Base-by-base conservation (phyloP, 331 rosid species). In the Spiraea crenata region DNA sequence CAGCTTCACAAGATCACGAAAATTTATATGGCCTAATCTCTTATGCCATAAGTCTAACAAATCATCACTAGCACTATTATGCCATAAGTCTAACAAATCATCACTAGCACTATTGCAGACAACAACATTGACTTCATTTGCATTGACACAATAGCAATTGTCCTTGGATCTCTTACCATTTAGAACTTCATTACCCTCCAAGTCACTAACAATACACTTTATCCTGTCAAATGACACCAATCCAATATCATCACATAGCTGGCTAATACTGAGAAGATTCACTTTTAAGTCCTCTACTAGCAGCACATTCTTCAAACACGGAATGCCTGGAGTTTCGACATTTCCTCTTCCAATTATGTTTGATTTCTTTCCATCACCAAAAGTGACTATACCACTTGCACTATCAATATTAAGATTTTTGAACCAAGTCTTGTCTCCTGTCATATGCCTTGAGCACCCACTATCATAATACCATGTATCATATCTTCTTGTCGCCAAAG, bases 321-420 rank as follows among this genome's bases (percentile, higher is more conserved):
- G 71, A 31, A 48, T 13, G 2, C n/a, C 11, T 15, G 2, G 25
- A 1, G 45, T 15, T 5, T 25, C 3, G 9, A 47, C 6, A 0
- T 35, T 0, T 3, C 46, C 3, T 16, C 16, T 50, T 4, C 60
- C 48, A 1, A 35, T 0, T 0, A 67, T 12, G 1, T 1, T 50
- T 5, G 37, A 14, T 9, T 6, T 37, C 0, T 4, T 35, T 3
- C n/a, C 38, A 9, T 50, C 71, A 11, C 12, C 12, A 3, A 49
- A 67, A 0, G 38, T 35, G 0, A 67, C 60, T 1, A 4, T 35
- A 5, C 42, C 46, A 1, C 25, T 9, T 2, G 7, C 5, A 13
- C 5, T 17, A 1, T 9, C 3, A 0, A 0, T 5, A 0, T 9
- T 3, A 0, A 17, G 17, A 0, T 1, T 7, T n/a, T 13, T 35